Conservation (phyloP, 164 flowering plant species). For the Paratinospora sagittata region DNA sequence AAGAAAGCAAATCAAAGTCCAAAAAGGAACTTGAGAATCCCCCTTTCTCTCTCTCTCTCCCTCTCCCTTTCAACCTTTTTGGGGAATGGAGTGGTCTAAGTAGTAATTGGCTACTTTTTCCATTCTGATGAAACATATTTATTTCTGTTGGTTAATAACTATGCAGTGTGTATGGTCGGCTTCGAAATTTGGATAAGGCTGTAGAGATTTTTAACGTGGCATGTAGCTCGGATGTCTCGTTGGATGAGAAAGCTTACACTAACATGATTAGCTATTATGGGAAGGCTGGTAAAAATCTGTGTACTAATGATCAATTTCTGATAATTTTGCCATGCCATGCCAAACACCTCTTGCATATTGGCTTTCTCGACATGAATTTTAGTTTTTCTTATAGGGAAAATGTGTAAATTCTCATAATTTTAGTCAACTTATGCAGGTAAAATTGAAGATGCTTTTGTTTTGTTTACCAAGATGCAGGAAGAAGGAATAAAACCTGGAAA, state of each 20-base stretch:
- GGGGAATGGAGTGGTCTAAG: not conserved
- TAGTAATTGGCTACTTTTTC: not conserved
- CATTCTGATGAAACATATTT: conserved; percentile 6
- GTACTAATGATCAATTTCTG: not conserved
- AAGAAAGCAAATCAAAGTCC: not conserved
- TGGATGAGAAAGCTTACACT: conserved; percentile 80
- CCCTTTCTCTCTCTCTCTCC: not conserved
- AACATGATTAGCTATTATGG: conserved; percentile 72
- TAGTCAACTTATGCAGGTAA: conserved; percentile 41
- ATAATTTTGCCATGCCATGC: not conserved
- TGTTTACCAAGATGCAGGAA: conserved; percentile 68
- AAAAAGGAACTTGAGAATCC: not conserved
- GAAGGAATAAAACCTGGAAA: conserved; percentile 75
- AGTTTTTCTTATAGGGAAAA: no score
- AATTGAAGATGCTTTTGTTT: conserved; percentile 49
- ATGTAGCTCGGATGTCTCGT: conserved; percentile 29
- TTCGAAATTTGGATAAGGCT: conserved; percentile 64
- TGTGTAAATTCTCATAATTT: not conserved
- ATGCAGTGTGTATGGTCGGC: conserved; percentile 85
- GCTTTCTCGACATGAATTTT: no score
- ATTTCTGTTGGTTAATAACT: conserved; percentile 10
- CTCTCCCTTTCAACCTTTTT: no score
- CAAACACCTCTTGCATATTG: no score
- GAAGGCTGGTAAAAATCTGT: conserved; percentile 58
- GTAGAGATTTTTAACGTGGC: conserved; percentile 62